A percentile compares a stretch with the other conserved stretches of the same genome.
Conservation (phyloP, 1,284 basidiomycete species). For the Trichosporon sp. region DNA sequence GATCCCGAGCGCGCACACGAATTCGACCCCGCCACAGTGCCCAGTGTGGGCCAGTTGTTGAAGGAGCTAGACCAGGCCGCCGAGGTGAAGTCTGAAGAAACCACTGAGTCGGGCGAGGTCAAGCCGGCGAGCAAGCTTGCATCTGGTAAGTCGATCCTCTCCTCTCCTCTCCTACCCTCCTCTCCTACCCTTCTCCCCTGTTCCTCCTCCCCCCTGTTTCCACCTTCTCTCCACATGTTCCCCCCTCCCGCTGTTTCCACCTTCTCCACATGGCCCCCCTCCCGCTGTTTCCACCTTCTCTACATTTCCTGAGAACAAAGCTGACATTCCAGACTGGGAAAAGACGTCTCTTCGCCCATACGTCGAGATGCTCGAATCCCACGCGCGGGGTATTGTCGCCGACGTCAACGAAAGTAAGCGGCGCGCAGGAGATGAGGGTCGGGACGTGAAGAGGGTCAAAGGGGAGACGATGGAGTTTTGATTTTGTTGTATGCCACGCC, state of each 20-base stretch:
- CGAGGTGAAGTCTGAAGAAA: constrained; percentile 23
- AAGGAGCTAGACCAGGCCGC: constrained; percentile 64
- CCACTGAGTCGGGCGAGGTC: neutral
- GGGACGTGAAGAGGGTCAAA: neutral
- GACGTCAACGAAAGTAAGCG: constrained; percentile 39
- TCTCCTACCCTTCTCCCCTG: too few species aligned
- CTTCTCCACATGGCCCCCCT: too few species aligned
- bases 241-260: too few species aligned
- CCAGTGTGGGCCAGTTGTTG: constrained; percentile 81
- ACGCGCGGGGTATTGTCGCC: constrained; percentile 61
- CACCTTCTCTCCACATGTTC: too few species aligned
- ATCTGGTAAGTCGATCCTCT: neutral
- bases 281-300: too few species aligned
- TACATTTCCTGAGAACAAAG: neutral
- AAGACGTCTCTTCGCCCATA: constrained; percentile 74
- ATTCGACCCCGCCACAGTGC: constrained; percentile 84
- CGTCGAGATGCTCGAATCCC: constrained; percentile 83
- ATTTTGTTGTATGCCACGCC: neutral
- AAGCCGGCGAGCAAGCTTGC: neutral
- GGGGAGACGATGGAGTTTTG: neutral
- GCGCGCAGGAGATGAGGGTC: neutral
- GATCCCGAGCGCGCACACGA: constrained; percentile 74
- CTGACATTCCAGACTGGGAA: constrained; percentile 56
- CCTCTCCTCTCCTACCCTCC: too few species aligned
- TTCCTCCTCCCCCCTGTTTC: neutral